These are phyloP conservation scores for Bonia amplexicaulis DNA, from an alignment of 176 grass and related monocot species.

Conservation along the genomic window DNA sequence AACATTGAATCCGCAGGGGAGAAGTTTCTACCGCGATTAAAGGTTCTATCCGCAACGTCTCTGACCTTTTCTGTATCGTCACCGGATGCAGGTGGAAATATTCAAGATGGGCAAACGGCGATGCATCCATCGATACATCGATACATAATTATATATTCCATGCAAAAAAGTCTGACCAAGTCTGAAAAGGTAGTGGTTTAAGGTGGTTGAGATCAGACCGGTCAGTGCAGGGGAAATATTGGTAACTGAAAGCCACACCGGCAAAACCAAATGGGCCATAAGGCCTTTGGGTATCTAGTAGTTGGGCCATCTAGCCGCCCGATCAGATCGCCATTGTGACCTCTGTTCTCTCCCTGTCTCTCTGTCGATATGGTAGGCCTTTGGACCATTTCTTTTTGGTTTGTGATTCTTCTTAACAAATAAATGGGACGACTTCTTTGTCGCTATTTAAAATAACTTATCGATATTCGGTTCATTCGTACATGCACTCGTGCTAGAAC, in stretches of 20 bases:
- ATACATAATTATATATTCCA: too few relatives aligned
- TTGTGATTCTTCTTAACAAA: too few relatives aligned
- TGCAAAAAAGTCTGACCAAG: background rate
- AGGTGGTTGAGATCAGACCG: background rate
- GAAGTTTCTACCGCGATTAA: background rate
- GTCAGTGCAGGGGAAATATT: too few relatives aligned
- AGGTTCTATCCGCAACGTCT: background rate
- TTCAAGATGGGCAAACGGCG: background rate
- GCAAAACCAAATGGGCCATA: background rate
- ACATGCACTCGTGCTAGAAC: too few relatives aligned
- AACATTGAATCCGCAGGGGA: background rate
- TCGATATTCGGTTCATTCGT: too few relatives aligned
- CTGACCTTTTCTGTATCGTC: background rate
- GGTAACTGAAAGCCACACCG: background rate
- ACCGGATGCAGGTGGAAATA: background rate
- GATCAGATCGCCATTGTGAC: too few relatives aligned
- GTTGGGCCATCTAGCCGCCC: too few relatives aligned
- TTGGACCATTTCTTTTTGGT: rapidly evolving
- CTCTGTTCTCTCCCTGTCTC: too few relatives aligned
- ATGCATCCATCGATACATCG: too few relatives aligned
- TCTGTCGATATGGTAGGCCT: too few relatives aligned
- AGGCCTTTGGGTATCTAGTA: background rate
- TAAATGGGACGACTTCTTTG: too few relatives aligned
- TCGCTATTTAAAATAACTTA: too few relatives aligned
- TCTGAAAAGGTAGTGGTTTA: background rate